These are phyloP conservation scores for Pythium dissotocum DNA, from an alignment of 352 stramenopile species.

Conservation along the genomic window DNA sequence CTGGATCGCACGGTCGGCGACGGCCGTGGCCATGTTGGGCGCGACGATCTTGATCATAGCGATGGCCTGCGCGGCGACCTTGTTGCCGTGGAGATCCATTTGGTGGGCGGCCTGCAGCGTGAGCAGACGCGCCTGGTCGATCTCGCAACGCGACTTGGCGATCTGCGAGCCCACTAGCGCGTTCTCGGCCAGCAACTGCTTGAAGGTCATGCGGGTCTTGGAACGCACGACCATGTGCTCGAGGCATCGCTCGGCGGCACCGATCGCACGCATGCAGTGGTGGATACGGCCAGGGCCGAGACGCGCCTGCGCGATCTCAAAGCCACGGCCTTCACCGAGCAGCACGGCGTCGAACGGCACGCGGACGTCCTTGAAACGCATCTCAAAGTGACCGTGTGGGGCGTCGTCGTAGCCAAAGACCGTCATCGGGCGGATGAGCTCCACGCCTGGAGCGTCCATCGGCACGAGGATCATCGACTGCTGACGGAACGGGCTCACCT, in stretches of 20 bases:
- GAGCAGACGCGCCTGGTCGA: conserved; percentile 84
- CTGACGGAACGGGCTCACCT: conserved; percentile 55
- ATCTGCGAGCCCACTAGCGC: conserved; percentile 80
- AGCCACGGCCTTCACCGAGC: conserved; percentile 80
- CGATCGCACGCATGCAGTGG: conserved; percentile 97
- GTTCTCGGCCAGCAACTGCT: conserved; percentile 91
- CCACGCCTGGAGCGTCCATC: conserved; percentile 90
- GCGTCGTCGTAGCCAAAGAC: conserved; percentile 98
- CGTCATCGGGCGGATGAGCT: conserved; percentile 83
- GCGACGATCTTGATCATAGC: conserved; percentile 97
- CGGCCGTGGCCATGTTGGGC: conserved; percentile 85
- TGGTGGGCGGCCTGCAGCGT: conserved; percentile 90
- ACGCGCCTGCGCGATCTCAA: conserved; percentile 90
- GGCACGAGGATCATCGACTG: conserved; percentile 93
- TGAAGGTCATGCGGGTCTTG: conserved; percentile 94
- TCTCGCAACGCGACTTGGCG: conserved; percentile 76
- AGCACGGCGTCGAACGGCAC: conserved; percentile 91
- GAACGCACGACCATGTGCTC: conserved; percentile 87
- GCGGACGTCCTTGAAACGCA: conserved; percentile 94
- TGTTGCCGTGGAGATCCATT: conserved; percentile 85
- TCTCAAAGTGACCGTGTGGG: conserved; percentile 93
- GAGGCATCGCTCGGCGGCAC: conserved; percentile 85
- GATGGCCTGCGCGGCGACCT: conserved; percentile 91
- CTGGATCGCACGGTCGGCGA: conserved; percentile 93
- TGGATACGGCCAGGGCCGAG: conserved; percentile 96